Conservation (phyloP, 2,329 filamentous ascomycete genomes). For the Cercospora canescens region DNA sequence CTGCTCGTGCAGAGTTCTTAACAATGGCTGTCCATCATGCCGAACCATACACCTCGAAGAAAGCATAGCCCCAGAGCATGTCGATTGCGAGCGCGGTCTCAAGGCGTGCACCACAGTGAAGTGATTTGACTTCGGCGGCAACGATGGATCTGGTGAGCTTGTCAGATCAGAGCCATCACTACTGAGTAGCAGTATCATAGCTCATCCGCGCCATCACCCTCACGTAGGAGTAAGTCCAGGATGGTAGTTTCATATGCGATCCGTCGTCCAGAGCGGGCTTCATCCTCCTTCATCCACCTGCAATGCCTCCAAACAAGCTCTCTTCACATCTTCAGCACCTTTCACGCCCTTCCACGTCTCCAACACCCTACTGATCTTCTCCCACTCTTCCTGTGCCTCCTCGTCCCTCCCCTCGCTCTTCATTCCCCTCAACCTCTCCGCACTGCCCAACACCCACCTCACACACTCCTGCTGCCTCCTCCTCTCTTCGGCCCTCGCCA, state of each 20-base stretch:
- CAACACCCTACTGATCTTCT: conserved; percentile 41
- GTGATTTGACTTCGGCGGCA: background rate
- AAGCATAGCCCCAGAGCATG: background rate
- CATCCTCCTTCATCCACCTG: conserved; percentile 1
- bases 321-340: conserved; percentile 43
- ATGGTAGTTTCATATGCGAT: background rate
- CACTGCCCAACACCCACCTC: conserved; percentile 62
- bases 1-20: background rate
- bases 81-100: background rate
- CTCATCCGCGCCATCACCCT: background rate
- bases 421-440: conserved; percentile 59
- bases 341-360: conserved; percentile 46
- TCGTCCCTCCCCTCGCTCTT: conserved; percentile 60
- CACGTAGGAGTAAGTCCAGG: background rate
- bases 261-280: background rate
- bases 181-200: background rate
- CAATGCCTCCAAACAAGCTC: conserved; percentile 37
- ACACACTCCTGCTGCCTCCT: conserved; percentile 57
- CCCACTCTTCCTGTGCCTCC: conserved; percentile 59
- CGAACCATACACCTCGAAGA: background rate
- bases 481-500: conserved; percentile 38
- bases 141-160: background rate
- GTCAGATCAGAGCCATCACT: background rate
- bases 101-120: background rate
- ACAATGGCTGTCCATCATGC: background rate